Conservation (phyloP, 768 basidiomycete genomes). For the Hemileccinum impolitum region DNA sequence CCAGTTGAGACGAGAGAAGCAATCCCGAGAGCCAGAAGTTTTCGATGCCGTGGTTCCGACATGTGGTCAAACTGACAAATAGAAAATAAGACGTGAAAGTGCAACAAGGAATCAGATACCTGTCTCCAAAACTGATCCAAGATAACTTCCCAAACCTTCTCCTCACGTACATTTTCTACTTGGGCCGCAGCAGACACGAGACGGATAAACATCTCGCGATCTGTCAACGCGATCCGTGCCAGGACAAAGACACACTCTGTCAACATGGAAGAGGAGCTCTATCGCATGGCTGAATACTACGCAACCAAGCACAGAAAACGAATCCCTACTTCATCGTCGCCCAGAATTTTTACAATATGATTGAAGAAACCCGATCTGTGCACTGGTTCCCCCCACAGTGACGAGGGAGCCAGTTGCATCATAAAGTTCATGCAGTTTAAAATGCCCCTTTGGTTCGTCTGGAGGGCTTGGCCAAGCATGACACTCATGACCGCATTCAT, state of each 20-base stretch:
- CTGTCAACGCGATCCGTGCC: constrained; percentile 66
- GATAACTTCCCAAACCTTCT: constrained; percentile 58
- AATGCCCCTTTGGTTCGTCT: constrained; percentile 59
- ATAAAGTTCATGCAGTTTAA: constrained; percentile 57
- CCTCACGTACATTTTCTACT: constrained; percentile 45
- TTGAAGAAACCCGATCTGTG: constrained; percentile 74
- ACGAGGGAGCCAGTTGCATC: constrained; percentile 59
- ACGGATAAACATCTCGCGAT: constrained; percentile 64
- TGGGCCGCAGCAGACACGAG: constrained; percentile 64
- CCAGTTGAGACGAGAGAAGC: constrained; percentile 75
- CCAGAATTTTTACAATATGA: constrained; percentile 53
- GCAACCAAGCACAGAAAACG: constrained; percentile 1
- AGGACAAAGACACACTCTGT: constrained; percentile 74
- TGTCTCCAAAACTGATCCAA: constrained; percentile 83
- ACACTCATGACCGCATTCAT: constrained; percentile 55
- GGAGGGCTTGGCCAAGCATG: constrained; percentile 46
- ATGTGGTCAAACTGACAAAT: constrained; percentile 78
- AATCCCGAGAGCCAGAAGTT: constrained; percentile 80
- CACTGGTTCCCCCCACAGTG: constrained; percentile 69
- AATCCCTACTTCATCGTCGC: constrained; percentile 61
- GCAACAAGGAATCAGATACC: constrained; percentile 38
- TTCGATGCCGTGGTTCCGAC: constrained; percentile 81
- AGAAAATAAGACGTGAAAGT: not conserved
- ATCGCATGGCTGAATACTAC: constrained; percentile 9
- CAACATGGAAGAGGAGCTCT: constrained; percentile 37